Conservation (phyloP, 1,284 basidiomycete species). For the Leccinum huronense region DNA sequence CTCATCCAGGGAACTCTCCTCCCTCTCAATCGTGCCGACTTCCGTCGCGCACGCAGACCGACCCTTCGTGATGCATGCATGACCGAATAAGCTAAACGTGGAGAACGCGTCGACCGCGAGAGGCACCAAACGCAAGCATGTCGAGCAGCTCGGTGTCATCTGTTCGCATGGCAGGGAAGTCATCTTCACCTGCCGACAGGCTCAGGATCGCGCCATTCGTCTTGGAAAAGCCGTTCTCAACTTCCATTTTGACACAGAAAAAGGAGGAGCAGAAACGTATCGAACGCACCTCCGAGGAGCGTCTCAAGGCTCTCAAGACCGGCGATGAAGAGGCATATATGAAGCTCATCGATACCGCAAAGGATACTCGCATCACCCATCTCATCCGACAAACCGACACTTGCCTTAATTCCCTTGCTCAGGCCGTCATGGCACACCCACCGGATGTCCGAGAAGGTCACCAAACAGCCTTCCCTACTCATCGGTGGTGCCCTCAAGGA, state of each 20-base stretch:
- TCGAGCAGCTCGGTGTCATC: slow-evolving; percentile 91
- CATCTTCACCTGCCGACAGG: slow-evolving; percentile 58
- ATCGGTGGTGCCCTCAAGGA: slow-evolving; percentile 87
- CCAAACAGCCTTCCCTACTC: slow-evolving; percentile 80
- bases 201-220: slow-evolving; percentile 78
- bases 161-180: slow-evolving; percentile 83
- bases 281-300: slow-evolving; percentile 95
- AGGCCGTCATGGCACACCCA: slow-evolving; percentile 96
- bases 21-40: slow-evolving; percentile 88
- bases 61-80: slow-evolving; percentile 88
- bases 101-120: slow-evolving; percentile 91
- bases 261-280: slow-evolving; percentile 98
- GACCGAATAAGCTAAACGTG: slow-evolving; percentile 89
- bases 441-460: slow-evolving; percentile 86
- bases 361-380: slow-evolving; percentile 99
- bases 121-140: slow-evolving; percentile 91
- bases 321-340: slow-evolving; percentile 99
- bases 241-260: slow-evolving; percentile 90
- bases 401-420: slow-evolving; percentile 93
- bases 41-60: slow-evolving; percentile 86
- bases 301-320: slow-evolving; percentile 95
- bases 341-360: slow-evolving; percentile 98
- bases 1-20: slow-evolving; percentile 90
- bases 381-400: slow-evolving; percentile 93
- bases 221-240: slow-evolving; percentile 85